phyloP scores from a whole-genome alignment of 441 rosid genomes.

The Cnidoscolus chayamansa region DNA sequence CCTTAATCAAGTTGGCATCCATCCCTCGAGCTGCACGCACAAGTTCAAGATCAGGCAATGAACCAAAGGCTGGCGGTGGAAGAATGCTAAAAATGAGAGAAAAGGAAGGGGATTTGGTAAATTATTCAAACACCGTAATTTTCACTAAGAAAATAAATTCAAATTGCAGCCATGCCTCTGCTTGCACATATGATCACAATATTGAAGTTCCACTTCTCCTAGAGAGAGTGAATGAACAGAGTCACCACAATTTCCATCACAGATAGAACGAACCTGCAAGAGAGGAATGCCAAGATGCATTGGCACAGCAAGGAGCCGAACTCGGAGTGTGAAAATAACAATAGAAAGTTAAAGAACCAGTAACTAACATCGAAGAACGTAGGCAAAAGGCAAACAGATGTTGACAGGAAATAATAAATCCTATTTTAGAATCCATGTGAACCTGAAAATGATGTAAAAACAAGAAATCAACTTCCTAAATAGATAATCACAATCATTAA shows the following conservation, averaged over 20 bases:
- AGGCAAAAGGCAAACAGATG: neutral
- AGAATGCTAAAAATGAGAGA: constrained; percentile 36
- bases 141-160: constrained; percentile 7
- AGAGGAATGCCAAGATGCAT: constrained; percentile 17
- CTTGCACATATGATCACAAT: constrained; percentile 28
- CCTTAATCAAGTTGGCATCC: constrained; percentile 21
- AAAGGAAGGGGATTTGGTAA: neutral
- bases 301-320: neutral
- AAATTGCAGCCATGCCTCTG: constrained; percentile 42
- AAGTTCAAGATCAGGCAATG: constrained; percentile 36
- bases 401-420: neutral
- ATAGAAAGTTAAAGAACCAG: neutral
- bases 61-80: constrained; percentile 58
- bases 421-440: constrained; percentile 6
- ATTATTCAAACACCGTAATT: constrained; percentile 2
- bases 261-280: constrained; percentile 43
- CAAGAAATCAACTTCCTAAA: neutral
- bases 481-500: neutral
- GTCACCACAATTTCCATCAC: constrained; percentile 23
- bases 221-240: constrained; percentile 31
- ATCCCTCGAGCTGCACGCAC: constrained; percentile 29
- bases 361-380: neutral
- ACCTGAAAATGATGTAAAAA: neutral
- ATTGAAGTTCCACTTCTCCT: constrained; percentile 26
- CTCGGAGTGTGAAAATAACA: neutral